Evolutionary conservation across 495 filamentous ascomycete genomes (phyloP), one percentile per base, ranked within the genome.

Genomic region (Penicillium riverlandense): DNA sequence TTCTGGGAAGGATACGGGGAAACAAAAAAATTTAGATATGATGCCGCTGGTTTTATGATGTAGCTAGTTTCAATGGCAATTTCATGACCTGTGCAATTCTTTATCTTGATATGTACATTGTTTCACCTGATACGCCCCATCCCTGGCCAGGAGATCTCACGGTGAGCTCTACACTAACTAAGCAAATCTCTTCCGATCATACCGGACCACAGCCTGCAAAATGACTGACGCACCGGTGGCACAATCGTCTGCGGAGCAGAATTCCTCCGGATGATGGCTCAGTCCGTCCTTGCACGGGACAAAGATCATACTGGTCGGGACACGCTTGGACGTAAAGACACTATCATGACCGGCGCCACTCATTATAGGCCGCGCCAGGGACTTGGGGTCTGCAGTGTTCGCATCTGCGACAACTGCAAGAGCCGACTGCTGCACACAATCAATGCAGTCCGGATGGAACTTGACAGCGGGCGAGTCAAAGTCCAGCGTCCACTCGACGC

Each of bases 381-480:
- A 53, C 27, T 63, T 69, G 2, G 62, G 56, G 15, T 69, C 63
- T 1, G 69, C 63, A 6, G 69, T 57, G n/a, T 76, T 68, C 1
- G 67, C 57, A 54, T 69, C 70, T 8, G 65, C 62, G 35, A 77
- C 67, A 12, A 74, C 65, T 6, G 69, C 78, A 43, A 66, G 63
- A 4, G 83, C 82, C 16, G 83, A 80, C 14, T 72, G 66, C 47
- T 75, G 66, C 8, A 90, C 85, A 29, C 78, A 83, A 4, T 67
- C 52, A 37, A 90, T 82, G 54, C 85, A 90, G 52, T 83, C 76
- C 8, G 71, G 58, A 54, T 90, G 77, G 64, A 92, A 90, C 35
- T 75, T 71, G 9, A 79, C 75, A 2, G 85, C 83, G 4, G 76
- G 70, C 4, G 80, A 86, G 41, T 79, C 72, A 45, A 76, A 80